Conservation (phyloP, 352 stramenopile species). For the Thraustotheca clavata region DNA sequence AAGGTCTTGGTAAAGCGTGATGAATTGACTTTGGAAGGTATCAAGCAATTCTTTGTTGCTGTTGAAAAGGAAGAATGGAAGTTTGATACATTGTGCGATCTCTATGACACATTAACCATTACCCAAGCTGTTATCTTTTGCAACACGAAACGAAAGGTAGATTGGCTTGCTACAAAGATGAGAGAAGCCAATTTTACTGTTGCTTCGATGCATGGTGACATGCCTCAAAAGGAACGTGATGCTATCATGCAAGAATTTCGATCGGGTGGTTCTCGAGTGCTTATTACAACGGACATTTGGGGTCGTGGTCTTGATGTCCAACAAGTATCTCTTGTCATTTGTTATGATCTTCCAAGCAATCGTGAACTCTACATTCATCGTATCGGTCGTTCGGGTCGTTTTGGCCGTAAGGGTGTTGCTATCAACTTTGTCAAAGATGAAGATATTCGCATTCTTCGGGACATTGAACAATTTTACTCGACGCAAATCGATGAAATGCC, state of each 20-base stretch:
- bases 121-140: slow-evolving; percentile 99
- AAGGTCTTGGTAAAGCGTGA: slow-evolving; percentile 96
- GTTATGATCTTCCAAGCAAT: slow-evolving; percentile 96
- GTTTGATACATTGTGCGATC: slow-evolving; percentile 97
- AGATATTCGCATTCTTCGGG: slow-evolving; percentile 88
- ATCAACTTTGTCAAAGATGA: slow-evolving; percentile 98
- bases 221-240: slow-evolving; percentile 93
- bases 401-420: slow-evolving; percentile 94
- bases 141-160: slow-evolving; percentile 96
- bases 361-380: slow-evolving; percentile 95
- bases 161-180: slow-evolving; percentile 96
- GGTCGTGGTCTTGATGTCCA: slow-evolving; percentile 96
- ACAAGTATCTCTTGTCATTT: slow-evolving; percentile 96
- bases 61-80: slow-evolving; percentile 99
- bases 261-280: slow-evolving; percentile 87
- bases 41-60: slow-evolving; percentile 98
- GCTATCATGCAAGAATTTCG: slow-evolving; percentile 97
- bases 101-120: slow-evolving; percentile 99
- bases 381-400: slow-evolving; percentile 94
- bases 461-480: slow-evolving; percentile 93
- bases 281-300: slow-evolving; percentile 98
- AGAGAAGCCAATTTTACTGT: slow-evolving; percentile 96
- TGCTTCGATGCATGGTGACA: slow-evolving; percentile 96
- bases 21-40: slow-evolving; percentile 95
- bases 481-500: slow-evolving; percentile 95